Conservation (phyloP, 2,329 filamentous ascomycete genomes). For the Knufia fluminis region DNA sequence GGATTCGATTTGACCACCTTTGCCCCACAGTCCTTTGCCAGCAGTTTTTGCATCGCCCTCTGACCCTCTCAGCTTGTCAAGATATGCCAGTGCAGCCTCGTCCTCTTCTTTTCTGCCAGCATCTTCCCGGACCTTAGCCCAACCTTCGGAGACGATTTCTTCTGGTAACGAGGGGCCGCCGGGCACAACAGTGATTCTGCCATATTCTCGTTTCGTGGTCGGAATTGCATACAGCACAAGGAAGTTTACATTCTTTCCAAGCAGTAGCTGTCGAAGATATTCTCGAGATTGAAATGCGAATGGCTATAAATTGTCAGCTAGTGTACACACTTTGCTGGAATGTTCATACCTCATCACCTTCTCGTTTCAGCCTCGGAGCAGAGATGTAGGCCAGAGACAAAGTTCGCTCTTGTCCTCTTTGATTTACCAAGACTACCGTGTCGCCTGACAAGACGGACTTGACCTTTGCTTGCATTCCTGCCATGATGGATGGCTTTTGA, state of each 20-base stretch:
- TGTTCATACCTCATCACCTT: slow-evolving; percentile 65
- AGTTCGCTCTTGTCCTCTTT: slow-evolving; percentile 71
- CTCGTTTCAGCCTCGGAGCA: slow-evolving; percentile 74
- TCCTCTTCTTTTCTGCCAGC: slow-evolving; percentile 84
- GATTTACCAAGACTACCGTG: slow-evolving; percentile 74
- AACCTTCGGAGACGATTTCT: slow-evolving; percentile 74
- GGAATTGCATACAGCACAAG: slow-evolving; percentile 80
- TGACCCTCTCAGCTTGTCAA: slow-evolving; percentile 68
- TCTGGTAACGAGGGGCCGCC: slow-evolving; percentile 73
- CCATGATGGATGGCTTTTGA: slow-evolving; percentile 12
- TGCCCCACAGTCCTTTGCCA: slow-evolving; percentile 71
- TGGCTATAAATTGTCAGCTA: slow-evolving; percentile 37
- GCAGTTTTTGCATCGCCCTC: slow-evolving; percentile 71
- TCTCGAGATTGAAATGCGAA: slow-evolving; percentile 93
- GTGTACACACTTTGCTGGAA: slow-evolving; percentile 2
- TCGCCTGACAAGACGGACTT: slow-evolving; percentile 94
- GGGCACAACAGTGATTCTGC: slow-evolving; percentile 63
- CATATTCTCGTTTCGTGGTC: slow-evolving; percentile 65
- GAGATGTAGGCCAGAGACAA: slow-evolving; percentile 88
- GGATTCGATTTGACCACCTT: slow-evolving; percentile 58
- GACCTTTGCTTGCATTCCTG: slow-evolving; percentile 56
- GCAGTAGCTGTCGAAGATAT: slow-evolving; percentile 70
- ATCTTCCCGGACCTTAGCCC: slow-evolving; percentile 89
- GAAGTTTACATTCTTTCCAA: slow-evolving; percentile 83
- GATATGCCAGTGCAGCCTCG: slow-evolving; percentile 58